These are phyloP conservation scores for Royoungia palumana DNA, from an alignment of 768 basidiomycete genomes.

Conservation along the genomic window DNA sequence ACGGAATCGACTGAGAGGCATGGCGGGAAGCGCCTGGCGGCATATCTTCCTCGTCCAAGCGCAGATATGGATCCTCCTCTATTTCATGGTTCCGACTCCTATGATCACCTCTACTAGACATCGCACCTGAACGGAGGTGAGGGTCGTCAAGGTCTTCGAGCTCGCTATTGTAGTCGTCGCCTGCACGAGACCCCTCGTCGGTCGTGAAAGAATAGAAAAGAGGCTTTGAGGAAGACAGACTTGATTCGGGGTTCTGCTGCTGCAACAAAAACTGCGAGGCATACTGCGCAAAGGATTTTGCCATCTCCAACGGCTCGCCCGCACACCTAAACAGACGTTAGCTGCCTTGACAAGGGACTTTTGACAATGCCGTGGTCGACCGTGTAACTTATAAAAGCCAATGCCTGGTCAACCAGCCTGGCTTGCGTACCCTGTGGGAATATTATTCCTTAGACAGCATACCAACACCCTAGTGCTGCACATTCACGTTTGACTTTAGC, in stretches of 20 bases:
- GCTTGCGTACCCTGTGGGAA: conserved; percentile 28
- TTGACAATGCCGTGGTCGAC: conserved; percentile 9
- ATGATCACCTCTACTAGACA: conserved; percentile 27
- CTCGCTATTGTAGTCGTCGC: conserved; percentile 45
- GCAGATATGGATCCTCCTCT: conserved; percentile 76
- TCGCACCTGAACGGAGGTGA: conserved; percentile 50
- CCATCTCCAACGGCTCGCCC: conserved; percentile 35
- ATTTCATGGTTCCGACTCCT: conserved; percentile 33
- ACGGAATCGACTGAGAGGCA: conserved; percentile 34
- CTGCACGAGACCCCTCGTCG: conserved; percentile 58
- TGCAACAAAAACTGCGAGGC: conserved; percentile 78
- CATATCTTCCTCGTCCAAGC: conserved; percentile 66
- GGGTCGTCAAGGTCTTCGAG: conserved; percentile 78
- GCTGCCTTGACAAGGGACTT: conserved; percentile 1
- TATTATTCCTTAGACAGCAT: conserved; percentile 13
- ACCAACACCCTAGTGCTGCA: too few species aligned
- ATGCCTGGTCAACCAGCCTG: conserved; percentile 13
- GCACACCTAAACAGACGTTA: conserved; percentile 15
- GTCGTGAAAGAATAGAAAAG: conserved; percentile 89
- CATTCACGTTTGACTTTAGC: conserved; percentile 1
- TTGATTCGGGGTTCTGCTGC: conserved; percentile 48
- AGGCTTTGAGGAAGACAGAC: conserved; percentile 65
- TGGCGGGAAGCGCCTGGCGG: conserved; percentile 36
- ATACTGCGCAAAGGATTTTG: conserved; percentile 76
- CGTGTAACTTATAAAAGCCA: conserved; percentile 17